Evolutionary conservation across 1,284 basidiomycete genomes (phyloP), one percentile per base, ranked within the genome.

Genomic region (Rhodotorula mucilaginosa): DNA sequence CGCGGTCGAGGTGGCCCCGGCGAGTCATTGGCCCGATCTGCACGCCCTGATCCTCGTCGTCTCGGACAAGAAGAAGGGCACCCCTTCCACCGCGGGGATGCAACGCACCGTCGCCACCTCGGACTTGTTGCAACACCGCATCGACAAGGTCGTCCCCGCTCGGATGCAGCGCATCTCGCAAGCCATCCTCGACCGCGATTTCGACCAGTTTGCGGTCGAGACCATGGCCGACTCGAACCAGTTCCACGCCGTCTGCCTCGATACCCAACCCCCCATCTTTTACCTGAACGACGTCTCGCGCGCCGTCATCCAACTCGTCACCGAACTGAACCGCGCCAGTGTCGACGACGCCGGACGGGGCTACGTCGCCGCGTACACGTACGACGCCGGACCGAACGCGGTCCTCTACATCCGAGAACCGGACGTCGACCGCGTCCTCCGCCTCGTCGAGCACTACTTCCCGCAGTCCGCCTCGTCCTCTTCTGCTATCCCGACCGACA

Each of bases 161-260:
- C 87, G 96, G 71, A 98, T 99, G 95, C 81, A 82, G 6, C 85
- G 82, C 51, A 97, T 99, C 81, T 86, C 86, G 34, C 81, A 86
- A 19, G 96, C 96, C 16, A 99, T 99, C 82, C 81, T 83, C 65
- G 84, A 81, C 6, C 86, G 85, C 71, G 91, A 99, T 83, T 99
- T 99, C 81, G 88, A 93, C 79, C 79, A 87, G 0, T 99, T 99
- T 78, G 95, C 94, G 3, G 84, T 84, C 65, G 88, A 97, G 81
- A 99, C 96, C 47, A 99, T 98, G 93, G 88, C 87, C 71, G 96
- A 99, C 82, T 96, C 93, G 72, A 99, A 97, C 84, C 90, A 93
- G 83, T 99, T 99, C 88, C 96, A 99, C 81, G 95, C 96, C 34
- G 93, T 97, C 77, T 92, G 91, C 72, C 89, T 99, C 77, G 97